These are phyloP conservation scores for Backusella psychrophila DNA, from an alignment of 192 early-diverging fungal species.

Conservation along the genomic window DNA sequence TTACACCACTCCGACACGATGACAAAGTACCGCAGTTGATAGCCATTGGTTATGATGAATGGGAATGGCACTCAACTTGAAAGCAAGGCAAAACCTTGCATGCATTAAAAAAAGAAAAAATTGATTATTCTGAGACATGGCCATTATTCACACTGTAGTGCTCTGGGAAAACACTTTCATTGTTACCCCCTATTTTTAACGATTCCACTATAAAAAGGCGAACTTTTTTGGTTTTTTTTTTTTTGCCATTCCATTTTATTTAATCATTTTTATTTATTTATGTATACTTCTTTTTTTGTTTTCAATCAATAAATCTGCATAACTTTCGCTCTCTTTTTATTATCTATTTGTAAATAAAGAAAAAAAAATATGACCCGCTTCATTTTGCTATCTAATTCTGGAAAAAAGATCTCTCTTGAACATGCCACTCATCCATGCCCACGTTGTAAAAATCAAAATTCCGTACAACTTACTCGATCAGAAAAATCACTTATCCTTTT, in stretches of 20 bases:
- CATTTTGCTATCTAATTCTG: slow-evolving; percentile 12
- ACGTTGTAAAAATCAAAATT: slow-evolving; percentile 29
- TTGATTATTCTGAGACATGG: background rate
- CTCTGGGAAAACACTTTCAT: background rate
- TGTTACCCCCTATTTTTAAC: background rate
- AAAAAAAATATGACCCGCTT: background rate
- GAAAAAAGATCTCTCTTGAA: slow-evolving; percentile 35
- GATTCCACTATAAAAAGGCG: background rate
- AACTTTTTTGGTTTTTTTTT: background rate
- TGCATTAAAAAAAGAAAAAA: background rate
- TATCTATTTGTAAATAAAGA: background rate
- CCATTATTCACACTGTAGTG: background rate
- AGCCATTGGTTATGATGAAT: background rate
- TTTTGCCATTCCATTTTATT: background rate
- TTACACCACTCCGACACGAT: background rate
- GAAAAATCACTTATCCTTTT: slow-evolving; percentile 33
- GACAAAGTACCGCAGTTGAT: background rate
- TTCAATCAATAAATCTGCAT: background rate
- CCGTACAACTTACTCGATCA: slow-evolving; percentile 34
- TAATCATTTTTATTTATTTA: background rate
- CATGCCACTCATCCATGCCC: slow-evolving; percentile 33
- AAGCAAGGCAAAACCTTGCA: background rate
- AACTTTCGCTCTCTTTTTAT: background rate
- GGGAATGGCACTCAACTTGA: background rate
- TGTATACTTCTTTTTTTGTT: background rate